These are phyloP conservation scores for Naganishia sp. DNA, from an alignment of 1,284 basidiomycete genomes.

Conservation along the genomic window DNA sequence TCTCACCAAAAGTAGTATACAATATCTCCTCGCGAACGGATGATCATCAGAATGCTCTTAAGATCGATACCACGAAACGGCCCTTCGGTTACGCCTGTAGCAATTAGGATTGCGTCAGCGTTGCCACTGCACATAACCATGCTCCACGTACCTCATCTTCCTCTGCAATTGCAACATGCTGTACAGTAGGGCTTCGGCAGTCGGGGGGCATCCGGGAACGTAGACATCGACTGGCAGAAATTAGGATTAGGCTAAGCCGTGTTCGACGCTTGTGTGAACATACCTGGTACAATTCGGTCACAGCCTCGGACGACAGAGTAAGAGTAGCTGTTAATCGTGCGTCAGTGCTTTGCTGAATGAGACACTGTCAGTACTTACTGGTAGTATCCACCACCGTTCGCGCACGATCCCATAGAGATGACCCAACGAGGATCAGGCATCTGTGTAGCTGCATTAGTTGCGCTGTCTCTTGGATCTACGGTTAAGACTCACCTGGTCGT, in stretches of 20 bases:
- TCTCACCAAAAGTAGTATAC: no score
- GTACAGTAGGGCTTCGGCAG: constrained; percentile 86
- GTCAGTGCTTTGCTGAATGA: no score
- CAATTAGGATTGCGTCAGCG: not conserved
- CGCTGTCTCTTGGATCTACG: not conserved
- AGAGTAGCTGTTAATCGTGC: constrained; percentile 60
- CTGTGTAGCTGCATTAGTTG: constrained; percentile 61
- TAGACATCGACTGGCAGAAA: constrained; percentile 22
- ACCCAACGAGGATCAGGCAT: constrained; percentile 95
- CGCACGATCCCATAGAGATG: constrained; percentile 98
- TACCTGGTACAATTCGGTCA: constrained; percentile 86
- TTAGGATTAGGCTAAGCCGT: constrained; percentile 44
- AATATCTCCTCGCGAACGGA: no score
- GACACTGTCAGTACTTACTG: constrained; percentile 21
- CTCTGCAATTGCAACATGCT: constrained; percentile 95
- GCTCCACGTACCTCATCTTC: constrained; percentile 67
- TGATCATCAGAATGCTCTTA: constrained; percentile 34
- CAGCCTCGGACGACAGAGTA: constrained; percentile 99
- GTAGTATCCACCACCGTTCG: constrained; percentile 66
- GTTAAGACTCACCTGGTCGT: constrained; percentile 36
- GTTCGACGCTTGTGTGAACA: constrained; percentile 87
- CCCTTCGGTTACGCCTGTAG: constrained; percentile 74
- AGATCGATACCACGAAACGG: constrained; percentile 76
- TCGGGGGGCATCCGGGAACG: constrained; percentile 57
- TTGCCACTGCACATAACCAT: not conserved